Base-by-base conservation (phyloP, 2,329 filamentous ascomycete genomes). In the Cadophora sp. region DNA sequence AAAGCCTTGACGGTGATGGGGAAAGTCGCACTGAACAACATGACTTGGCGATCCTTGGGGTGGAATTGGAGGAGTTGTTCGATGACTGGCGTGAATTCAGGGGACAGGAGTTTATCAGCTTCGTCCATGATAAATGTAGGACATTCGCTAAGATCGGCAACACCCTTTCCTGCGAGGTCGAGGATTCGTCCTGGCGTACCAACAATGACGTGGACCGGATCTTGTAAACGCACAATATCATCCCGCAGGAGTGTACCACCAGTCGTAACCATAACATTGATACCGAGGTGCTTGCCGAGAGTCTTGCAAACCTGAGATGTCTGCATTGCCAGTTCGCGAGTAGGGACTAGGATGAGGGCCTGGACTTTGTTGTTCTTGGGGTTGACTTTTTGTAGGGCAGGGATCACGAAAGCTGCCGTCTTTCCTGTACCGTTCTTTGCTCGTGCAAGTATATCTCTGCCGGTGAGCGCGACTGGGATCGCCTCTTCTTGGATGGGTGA, bases 81-180 rank as follows among this genome's bases (percentile, higher is more conserved):
- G 73, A 99, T 97, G 71, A 97, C 94, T 30, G 95, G 94, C 7
- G 96, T 99, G 78, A 99, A 99, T 79, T 99, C 96, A 67, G 93
- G 89, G 7, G 96, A 99, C 60, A 99, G 87, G 68, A 99, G 89
- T 84, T 99, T 99, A 81, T 99, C 96, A 64, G 96, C 96, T 80
- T 99, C 96, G 77, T 99, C 96, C 96, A 99, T 99, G 82, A 99
- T 93, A 79, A 99, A 99, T 77, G 96, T 98, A 75, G 94, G 91
- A 79, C 96, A 98, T 81, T 96, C 91, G 75, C 94, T 96, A 59
- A 99, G 87, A 80, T 99, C 96, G 70, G 96, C 96, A 68, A 99
- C 94, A 72, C 92, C 94, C 83, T 99, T 98, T 79, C 94, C 94
- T 67, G 96, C 95, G 73, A 99, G 83, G 83, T 99, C 96, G 70